Evolutionary conservation across 768 basidiomycete genomes (phyloP).

Genomic region (Tremella fuciformis): DNA sequence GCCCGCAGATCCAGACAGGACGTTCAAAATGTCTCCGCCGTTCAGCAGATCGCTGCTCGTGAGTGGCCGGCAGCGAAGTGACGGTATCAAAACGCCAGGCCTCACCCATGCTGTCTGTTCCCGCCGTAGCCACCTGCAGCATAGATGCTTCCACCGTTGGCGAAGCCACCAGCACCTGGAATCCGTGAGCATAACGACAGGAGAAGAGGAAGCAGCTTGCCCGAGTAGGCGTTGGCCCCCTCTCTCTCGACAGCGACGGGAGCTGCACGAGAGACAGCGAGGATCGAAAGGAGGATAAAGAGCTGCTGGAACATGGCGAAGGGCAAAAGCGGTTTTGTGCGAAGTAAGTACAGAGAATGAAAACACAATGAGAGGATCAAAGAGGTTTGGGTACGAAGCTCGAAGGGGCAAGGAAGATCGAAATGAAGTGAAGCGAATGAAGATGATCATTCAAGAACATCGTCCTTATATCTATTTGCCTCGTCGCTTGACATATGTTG

Average conservation of each 20-base stretch:
- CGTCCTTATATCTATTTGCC: too few relatives aligned
- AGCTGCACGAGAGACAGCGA: conserved; percentile 1
- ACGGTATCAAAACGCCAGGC: conserved; percentile 14
- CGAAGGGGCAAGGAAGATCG: too few relatives aligned
- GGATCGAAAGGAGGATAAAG: conserved; percentile 11
- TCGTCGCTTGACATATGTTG: too few relatives aligned
- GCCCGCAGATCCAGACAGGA: conserved; percentile 39
- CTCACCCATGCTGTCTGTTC: conserved; percentile 3
- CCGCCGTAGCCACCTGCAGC: conserved; percentile 7
- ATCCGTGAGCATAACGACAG: too few relatives aligned
- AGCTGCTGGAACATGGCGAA: conserved; percentile 1
- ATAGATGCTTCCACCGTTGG: conserved; percentile 5
- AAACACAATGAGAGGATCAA: too few relatives aligned
- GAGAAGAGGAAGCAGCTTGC: too few relatives aligned
- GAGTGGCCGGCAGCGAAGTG: conserved; percentile 27
- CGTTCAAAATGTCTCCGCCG: conserved; percentile 31
- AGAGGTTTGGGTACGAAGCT: too few relatives aligned
- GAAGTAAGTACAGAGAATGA: too few relatives aligned
- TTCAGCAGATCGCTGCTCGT: not conserved
- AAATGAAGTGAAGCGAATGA: too few relatives aligned
- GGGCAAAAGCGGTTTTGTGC: too few relatives aligned
- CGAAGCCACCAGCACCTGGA: not conserved
- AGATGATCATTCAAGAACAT: too few relatives aligned
- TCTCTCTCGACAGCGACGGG: not conserved
- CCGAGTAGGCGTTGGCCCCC: not conserved